Base-by-base conservation (phyloP, 2,329 filamentous ascomycete genomes). In the Biscogniauxia marginata region DNA sequence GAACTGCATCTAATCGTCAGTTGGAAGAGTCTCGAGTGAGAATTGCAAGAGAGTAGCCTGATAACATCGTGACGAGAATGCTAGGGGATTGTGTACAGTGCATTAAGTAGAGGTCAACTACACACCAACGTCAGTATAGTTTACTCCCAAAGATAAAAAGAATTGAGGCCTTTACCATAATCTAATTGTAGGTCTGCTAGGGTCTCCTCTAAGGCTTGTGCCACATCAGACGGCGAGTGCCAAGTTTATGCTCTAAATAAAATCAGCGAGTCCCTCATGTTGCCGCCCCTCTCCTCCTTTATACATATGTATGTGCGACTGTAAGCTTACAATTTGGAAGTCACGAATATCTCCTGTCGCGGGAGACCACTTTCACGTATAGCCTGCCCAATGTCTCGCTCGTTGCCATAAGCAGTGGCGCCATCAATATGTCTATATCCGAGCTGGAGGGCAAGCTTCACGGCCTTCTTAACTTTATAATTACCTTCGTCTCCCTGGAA, bases 391-490 rank as follows among this genome's bases (percentile, higher is more conserved):
- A 70, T 62, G 25, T 67, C 62, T 47, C 58, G 63, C 54, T 70
- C 68, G 47, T 68, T 67, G 16, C 66, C 64, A 24, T 69, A 70
- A 13, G 61, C 63, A 19, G 57, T 54, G 8, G 68, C 65, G 4
- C 58, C 60, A 39, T 69, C 67, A n/a, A 70, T 66, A 50, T 68
- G 64, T 24, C 64, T 57, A 53, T 68, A 69, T 4, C 67, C 64
- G 22, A 61, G 55, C 25, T 53, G 58, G 46, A 69, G 53, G n/a
- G 67, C 66, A 18, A 58, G 54, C 45, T 63, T 63, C 21, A 70
- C 68, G 1, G 63, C 63, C 21, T 65, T 56, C 46, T 67, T 66
- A 8, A 69, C 67, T 43, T 60, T 60, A 13, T 63, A 60, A 51
- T 66, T 67, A 13, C 58, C 61, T 20, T 54, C 55, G 3, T 63